These are phyloP conservation scores for Breviolum minutum DNA, from an alignment of 73 alveolate genomes.

Conservation along the genomic window DNA sequence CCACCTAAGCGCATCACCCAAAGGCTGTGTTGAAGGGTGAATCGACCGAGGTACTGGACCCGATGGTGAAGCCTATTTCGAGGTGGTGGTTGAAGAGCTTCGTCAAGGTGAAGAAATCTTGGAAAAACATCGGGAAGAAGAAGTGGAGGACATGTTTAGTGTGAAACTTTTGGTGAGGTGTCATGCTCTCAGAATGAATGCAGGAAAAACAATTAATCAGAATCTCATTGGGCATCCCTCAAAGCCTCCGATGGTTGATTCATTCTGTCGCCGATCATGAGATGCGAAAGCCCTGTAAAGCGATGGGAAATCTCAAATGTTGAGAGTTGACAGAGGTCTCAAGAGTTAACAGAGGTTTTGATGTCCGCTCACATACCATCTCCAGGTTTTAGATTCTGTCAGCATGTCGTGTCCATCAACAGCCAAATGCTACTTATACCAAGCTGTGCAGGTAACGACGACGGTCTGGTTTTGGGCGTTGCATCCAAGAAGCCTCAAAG, in stretches of 20 bases:
- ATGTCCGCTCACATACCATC: no score
- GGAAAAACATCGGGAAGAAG: background rate
- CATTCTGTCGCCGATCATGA: no score
- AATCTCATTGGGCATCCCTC: background rate
- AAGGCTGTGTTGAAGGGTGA: background rate
- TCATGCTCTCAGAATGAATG: background rate
- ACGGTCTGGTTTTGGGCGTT: constrained; percentile 64
- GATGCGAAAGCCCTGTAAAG: no score
- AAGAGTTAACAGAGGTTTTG: no score
- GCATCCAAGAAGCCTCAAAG: constrained; percentile 49
- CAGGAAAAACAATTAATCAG: background rate
- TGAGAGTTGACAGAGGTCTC: no score
- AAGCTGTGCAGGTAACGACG: constrained; percentile 8
- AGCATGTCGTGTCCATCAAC: background rate
- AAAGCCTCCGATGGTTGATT: background rate
- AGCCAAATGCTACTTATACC: background rate
- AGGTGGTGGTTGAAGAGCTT: constrained; percentile 60
- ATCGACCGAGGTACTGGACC: constrained; percentile 66
- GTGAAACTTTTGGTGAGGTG: no score
- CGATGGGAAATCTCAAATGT: background rate
- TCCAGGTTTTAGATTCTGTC: background rate
- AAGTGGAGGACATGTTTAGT: background rate
- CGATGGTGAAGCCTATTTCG: constrained; percentile 88
- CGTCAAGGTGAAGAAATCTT: background rate
- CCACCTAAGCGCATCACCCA: background rate